Percentiles rank a stretch among this genome's conserved stretches.
Evolutionary conservation across 2,329 filamentous ascomycete species (phyloP).

Genomic region (Macrophomina phaseolina): DNA sequence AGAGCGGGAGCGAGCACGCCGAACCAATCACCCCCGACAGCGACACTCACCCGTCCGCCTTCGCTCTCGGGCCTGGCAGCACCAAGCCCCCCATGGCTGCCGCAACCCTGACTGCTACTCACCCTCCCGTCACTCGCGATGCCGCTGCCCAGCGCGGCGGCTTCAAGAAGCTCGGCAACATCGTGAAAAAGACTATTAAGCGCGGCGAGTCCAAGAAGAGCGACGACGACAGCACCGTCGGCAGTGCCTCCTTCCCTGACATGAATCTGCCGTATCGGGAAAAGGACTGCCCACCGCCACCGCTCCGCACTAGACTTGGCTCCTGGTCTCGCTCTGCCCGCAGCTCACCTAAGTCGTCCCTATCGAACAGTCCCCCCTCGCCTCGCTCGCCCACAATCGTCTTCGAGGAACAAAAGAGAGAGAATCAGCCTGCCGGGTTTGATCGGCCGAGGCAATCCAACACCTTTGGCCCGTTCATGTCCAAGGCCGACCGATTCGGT

Average conservation of each 20-base stretch:
- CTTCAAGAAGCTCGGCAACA: conserved; percentile 34
- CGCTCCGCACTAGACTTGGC: conserved; percentile 36
- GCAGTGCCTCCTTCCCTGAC: background rate
- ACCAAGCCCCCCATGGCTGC: conserved; percentile 35
- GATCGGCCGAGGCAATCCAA: background rate
- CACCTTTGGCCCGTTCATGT: conserved; percentile 19
- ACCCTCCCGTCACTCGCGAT: conserved; percentile 4
- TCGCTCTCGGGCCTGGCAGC: background rate
- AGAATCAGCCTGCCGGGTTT: background rate
- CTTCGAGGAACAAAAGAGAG: conserved; percentile 30
- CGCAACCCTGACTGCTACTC: conserved; percentile 10
- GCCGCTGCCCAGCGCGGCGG: conserved; percentile 7
- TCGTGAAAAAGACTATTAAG: conserved; percentile 42
- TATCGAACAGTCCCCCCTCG: conserved; percentile 45
- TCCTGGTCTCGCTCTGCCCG: conserved; percentile 46
- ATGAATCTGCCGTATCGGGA: background rate
- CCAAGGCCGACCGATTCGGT: conserved; percentile 18
- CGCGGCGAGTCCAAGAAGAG: conserved; percentile 29
- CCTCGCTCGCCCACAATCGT: conserved; percentile 44
- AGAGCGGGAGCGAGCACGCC: conserved; percentile 45
- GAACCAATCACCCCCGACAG: conserved; percentile 48
- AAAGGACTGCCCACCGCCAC: conserved; percentile 20
- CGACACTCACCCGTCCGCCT: conserved; percentile 32
- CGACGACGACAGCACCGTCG: background rate
- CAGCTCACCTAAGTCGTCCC: conserved; percentile 45